Evolutionary conservation across 2,329 filamentous ascomycete species (phyloP).

Genomic region (Dryadomyces quercus-mongolicae): DNA sequence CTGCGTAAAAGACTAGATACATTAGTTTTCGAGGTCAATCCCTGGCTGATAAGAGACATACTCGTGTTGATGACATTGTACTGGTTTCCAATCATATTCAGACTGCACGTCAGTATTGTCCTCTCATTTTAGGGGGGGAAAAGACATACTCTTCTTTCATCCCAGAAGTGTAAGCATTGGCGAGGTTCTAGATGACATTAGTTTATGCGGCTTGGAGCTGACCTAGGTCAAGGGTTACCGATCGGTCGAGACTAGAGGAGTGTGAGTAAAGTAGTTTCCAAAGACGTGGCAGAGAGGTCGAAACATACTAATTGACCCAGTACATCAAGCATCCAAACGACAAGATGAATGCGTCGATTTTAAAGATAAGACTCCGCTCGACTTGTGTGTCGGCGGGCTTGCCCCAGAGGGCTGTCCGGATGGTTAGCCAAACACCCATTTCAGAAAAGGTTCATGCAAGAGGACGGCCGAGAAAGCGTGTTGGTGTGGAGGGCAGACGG

Average conservation of each 20-base stretch:
- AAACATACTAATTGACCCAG: constrained; percentile 7
- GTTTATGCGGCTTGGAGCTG: background rate
- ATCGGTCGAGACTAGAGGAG: background rate
- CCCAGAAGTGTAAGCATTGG: constrained; percentile 6
- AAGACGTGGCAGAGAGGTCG: background rate
- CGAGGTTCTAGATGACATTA: background rate
- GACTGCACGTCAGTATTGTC: background rate
- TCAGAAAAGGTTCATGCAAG: background rate
- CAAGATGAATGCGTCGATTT: constrained; percentile 6
- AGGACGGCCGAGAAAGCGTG: too few relatives aligned
- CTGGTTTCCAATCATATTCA: constrained; percentile 2
- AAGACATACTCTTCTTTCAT: constrained; percentile 5
- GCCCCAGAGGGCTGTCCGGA: constrained; percentile 1
- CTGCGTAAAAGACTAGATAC: constrained; percentile 4
- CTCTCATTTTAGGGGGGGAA: too few relatives aligned
- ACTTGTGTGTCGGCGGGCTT: background rate
- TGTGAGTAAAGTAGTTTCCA: background rate
- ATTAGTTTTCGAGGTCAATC: background rate
- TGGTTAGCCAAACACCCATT: background rate
- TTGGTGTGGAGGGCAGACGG: too few relatives aligned
- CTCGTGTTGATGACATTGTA: constrained; percentile 8
- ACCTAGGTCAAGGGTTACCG: background rate
- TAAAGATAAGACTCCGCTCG: constrained; percentile 4
- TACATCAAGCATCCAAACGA: constrained; percentile 7
- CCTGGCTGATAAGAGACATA: background rate